Percentiles rank a stretch among this genome's conserved stretches.
Evolutionary conservation across 2,329 filamentous ascomycete species (phyloP).

Genomic region (Eutypella sp.): DNA sequence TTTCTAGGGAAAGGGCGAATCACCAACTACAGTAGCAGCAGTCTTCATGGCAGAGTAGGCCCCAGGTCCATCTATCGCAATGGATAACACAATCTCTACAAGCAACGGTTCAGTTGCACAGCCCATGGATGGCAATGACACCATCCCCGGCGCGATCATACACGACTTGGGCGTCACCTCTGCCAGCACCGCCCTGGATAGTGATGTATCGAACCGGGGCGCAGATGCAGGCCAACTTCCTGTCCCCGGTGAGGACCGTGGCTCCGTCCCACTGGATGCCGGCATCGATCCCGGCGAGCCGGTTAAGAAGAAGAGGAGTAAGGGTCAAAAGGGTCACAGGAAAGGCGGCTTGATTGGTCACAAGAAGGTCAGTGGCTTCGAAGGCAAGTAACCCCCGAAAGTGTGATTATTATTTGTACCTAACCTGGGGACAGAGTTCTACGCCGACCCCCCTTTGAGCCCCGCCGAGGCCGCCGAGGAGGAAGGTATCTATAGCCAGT

Average conservation of each 20-base stretch:
- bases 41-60: neutral
- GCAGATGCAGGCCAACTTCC: no score
- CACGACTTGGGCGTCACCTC: no score
- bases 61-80: neutral
- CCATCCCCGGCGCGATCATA: no score
- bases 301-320: conserved; percentile 39
- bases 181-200: no score
- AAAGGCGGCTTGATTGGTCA: conserved; percentile 33
- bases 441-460: conserved; percentile 73
- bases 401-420: conserved; percentile 1
- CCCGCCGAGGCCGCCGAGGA: conserved; percentile 64
- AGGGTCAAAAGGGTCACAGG: conserved; percentile 33
- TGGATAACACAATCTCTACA: neutral
- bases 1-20: neutral
- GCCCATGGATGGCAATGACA: no score
- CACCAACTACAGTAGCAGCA: neutral
- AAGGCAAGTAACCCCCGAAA: conserved; percentile 40
- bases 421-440: conserved; percentile 53
- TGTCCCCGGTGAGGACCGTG: no score
- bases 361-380: conserved; percentile 61
- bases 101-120: neutral
- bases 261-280: no score
- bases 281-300: neutral
- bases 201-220: no score
- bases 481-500: conserved; percentile 61